Percentiles rank a stretch among this genome's conserved stretches.
Conservation (phyloP, 2,329 filamentous ascomycete species). For the Thelonectria rubi region DNA sequence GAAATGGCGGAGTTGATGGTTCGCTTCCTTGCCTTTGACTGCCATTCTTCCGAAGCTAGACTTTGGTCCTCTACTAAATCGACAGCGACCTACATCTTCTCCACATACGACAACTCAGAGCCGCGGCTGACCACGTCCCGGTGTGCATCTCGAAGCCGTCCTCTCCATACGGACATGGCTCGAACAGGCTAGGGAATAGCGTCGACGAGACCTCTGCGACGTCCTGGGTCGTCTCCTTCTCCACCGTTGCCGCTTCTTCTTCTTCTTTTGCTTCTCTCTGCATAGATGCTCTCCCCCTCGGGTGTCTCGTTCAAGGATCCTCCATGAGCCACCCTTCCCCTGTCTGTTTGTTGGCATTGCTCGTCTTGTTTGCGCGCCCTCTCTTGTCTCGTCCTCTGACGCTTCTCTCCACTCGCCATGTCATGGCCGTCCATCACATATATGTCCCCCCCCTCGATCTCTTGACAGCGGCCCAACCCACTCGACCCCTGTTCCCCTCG, state of each 20-base stretch:
- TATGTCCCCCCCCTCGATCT: conserved; percentile 1
- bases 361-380: conserved; percentile 7
- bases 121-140: conserved; percentile 16
- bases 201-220: conserved; percentile 13
- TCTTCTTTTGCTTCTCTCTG: conserved; percentile 13
- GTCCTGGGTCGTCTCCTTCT: conserved; percentile 8
- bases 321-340: conserved; percentile 20
- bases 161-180: conserved; percentile 30
- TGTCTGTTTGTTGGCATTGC: conserved; percentile 26
- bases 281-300: neutral
- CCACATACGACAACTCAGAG: conserved; percentile 31
- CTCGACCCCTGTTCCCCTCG: conserved; percentile 18
- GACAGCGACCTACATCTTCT: conserved; percentile 30
- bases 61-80: conserved; percentile 33
- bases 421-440: conserved; percentile 16
- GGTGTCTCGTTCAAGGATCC: conserved; percentile 7
- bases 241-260: conserved; percentile 27
- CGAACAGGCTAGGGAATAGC: no score
- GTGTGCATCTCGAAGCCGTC: conserved; percentile 29
- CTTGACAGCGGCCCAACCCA: conserved; percentile 21
- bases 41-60: conserved; percentile 30
- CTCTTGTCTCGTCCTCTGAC: conserved; percentile 27
- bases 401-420: conserved; percentile 10
- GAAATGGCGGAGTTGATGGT: conserved; percentile 20
- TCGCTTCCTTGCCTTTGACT: conserved; percentile 9